A percentile compares a stretch with the other conserved stretches of the same genome.
Conservation (phyloP, 2,329 filamentous ascomycete species). For the Metarhizium guizhouense region DNA sequence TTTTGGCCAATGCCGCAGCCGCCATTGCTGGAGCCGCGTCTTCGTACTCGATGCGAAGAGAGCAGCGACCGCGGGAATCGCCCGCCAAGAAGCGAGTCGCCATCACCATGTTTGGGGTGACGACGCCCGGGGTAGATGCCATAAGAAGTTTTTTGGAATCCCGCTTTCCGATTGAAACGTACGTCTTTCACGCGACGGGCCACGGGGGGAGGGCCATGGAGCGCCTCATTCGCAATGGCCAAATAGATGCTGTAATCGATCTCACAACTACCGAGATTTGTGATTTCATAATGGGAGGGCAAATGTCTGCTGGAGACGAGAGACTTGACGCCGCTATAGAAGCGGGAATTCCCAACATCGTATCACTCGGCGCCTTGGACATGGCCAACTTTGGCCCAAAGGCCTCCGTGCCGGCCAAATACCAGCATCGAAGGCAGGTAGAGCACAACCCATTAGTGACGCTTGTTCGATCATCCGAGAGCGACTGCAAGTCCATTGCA, state of each 20-base stretch:
- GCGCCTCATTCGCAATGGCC: conserved; percentile 44
- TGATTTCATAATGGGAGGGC: conserved; percentile 54
- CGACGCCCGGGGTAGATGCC: conserved; percentile 53
- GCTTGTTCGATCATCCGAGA: conserved; percentile 52
- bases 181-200: conserved; percentile 63
- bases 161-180: conserved; percentile 42
- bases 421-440: conserved; percentile 40
- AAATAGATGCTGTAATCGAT: conserved; percentile 59
- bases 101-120: conserved; percentile 69
- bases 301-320: conserved; percentile 48
- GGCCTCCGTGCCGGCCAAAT: conserved; percentile 45
- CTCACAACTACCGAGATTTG: conserved; percentile 64
- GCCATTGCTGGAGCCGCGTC: conserved; percentile 50
- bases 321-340: conserved; percentile 49
- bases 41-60: conserved; percentile 24
- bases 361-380: conserved; percentile 45
- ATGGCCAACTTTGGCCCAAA: conserved; percentile 56
- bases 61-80: not conserved
- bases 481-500: conserved; percentile 48
- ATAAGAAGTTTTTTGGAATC: conserved; percentile 42
- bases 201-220: conserved; percentile 63
- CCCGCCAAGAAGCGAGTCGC: conserved; percentile 40
- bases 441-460: conserved; percentile 61
- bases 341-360: conserved; percentile 44
- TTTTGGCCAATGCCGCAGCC: conserved; percentile 54